A percentile compares a stretch with the other conserved stretches of the same genome.
These are phyloP conservation scores for Xylariales sp. DNA, from an alignment of 2,329 filamentous ascomycete species.

Conservation along the genomic window DNA sequence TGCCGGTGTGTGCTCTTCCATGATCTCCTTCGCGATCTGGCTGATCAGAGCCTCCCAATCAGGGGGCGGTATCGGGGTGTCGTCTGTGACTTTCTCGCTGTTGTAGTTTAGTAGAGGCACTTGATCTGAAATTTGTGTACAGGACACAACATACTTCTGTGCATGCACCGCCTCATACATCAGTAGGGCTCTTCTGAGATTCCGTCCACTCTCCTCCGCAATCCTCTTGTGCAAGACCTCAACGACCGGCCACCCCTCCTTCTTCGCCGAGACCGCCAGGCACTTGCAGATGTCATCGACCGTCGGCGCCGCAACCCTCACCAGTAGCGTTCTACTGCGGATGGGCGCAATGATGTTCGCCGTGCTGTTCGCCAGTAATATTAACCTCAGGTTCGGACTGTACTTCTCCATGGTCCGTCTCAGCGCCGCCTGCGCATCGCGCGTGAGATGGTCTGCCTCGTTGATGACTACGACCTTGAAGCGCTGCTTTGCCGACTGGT, in stretches of 20 bases:
- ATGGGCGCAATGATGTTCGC: slow-evolving; percentile 99
- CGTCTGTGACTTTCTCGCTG: slow-evolving; percentile 86
- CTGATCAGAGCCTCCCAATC: slow-evolving; percentile 94
- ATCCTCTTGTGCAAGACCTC: slow-evolving; percentile 76
- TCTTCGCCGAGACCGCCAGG: slow-evolving; percentile 65
- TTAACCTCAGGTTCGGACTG: slow-evolving; percentile 87
- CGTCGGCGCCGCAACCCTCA: slow-evolving; percentile 84
- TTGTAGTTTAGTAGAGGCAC: not conserved
- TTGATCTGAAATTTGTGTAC: too few species aligned
- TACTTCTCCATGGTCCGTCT: slow-evolving; percentile 99
- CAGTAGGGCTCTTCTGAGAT: slow-evolving; percentile 80
- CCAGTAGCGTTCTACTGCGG: slow-evolving; percentile 81
- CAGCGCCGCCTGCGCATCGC: slow-evolving; percentile 92
- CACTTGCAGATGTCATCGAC: slow-evolving; percentile 80
- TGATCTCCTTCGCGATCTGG: slow-evolving; percentile 87
- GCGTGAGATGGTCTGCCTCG: slow-evolving; percentile 88
- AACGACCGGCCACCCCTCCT: slow-evolving; percentile 77
- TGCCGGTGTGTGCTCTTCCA: slow-evolving; percentile 86
- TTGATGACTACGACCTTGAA: slow-evolving; percentile 99
- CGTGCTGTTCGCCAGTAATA: slow-evolving; percentile 90
- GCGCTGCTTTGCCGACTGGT: slow-evolving; percentile 79
- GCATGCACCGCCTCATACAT: slow-evolving; percentile 98
- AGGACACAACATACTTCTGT: slow-evolving; percentile 94
- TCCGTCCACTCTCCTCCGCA: slow-evolving; percentile 84
- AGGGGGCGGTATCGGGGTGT: slow-evolving; percentile 84